Conservation (phyloP, 164 flowering plant species). For the Sextonia rubra region DNA sequence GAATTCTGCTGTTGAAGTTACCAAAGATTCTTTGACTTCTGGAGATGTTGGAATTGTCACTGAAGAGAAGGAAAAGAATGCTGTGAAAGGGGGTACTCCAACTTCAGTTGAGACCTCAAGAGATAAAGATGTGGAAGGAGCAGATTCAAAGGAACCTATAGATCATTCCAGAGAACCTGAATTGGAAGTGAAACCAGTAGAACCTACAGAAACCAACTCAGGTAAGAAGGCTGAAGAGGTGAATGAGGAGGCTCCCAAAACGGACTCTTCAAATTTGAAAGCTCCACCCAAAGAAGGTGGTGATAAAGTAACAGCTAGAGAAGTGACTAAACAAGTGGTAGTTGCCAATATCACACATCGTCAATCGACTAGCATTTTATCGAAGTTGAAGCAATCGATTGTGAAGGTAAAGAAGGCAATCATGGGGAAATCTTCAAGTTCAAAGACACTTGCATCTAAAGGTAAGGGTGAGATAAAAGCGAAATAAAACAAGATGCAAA, state of each 20-base stretch:
- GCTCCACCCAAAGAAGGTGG: conserved; percentile 8
- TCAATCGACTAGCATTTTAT: conserved; percentile 26
- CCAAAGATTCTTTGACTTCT: conserved; percentile 10
- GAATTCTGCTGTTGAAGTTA: conserved; percentile 13
- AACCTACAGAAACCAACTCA: conserved; percentile 15
- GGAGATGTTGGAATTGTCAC: conserved; percentile 18
- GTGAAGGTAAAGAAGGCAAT: conserved; percentile 80
- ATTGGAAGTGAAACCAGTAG: conserved; percentile 5
- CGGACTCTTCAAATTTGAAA: conserved; percentile 8
- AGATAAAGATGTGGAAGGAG: not conserved
- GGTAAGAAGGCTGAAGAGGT: conserved; percentile 17
- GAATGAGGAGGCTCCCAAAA: conserved; percentile 10
- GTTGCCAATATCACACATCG: conserved; percentile 15
- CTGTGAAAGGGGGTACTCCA: not conserved
- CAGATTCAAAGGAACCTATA: not conserved
- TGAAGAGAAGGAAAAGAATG: not conserved
- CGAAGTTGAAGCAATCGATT: conserved; percentile 63
- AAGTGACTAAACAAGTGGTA: conserved; percentile 20
- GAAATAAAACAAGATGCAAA: conserved; percentile 17
- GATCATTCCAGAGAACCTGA: conserved; percentile 12
- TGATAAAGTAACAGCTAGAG: not conserved
- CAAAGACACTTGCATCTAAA: conserved; percentile 40
- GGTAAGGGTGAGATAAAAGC: conserved; percentile 46
- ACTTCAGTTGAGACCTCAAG: not conserved
- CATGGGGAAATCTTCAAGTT: conserved; percentile 63